Conservation (phyloP, 148 eudicot genomes). For the Bassia scoparia region DNA sequence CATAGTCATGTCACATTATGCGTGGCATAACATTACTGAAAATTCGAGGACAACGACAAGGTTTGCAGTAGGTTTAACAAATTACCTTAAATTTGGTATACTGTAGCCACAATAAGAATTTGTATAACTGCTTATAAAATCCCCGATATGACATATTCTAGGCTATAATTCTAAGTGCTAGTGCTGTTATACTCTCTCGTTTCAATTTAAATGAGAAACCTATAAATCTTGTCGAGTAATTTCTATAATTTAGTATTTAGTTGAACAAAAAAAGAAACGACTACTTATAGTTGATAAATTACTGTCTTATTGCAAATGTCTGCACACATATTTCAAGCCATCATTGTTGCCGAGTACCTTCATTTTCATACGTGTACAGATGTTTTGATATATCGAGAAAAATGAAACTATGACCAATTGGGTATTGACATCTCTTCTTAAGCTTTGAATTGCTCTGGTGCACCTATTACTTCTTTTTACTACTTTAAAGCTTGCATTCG, state of each 20-base stretch:
- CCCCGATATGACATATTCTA: too few species aligned
- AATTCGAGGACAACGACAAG: conserved; percentile 81
- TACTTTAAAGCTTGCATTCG: not conserved
- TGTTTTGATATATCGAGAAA: conserved; percentile 83
- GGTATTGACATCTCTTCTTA: conserved; percentile 35
- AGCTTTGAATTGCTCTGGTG: not conserved
- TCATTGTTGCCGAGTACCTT: too few species aligned
- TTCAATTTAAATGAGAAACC: too few species aligned
- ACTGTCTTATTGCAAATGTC: too few species aligned
- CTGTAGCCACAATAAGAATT: not conserved
- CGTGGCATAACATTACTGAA: conserved; percentile 90
- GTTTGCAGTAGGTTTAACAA: conserved; percentile 35
- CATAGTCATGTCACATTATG: conserved; percentile 90
- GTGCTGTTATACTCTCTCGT: too few species aligned
- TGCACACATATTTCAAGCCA: too few species aligned
- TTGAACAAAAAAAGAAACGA: too few species aligned
- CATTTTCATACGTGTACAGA: conserved; percentile 95
- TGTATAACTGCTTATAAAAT: too few species aligned
- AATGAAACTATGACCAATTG: conserved; percentile 78
- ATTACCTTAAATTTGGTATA: not conserved
- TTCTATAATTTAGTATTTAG: too few species aligned
- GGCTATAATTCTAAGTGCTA: too few species aligned
- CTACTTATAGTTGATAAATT: too few species aligned
- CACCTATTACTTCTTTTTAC: not conserved
- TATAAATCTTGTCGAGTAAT: too few species aligned